These are phyloP conservation scores for Auriscalpium orientale DNA, from an alignment of 768 basidiomycete species.

Conservation along the genomic window DNA sequence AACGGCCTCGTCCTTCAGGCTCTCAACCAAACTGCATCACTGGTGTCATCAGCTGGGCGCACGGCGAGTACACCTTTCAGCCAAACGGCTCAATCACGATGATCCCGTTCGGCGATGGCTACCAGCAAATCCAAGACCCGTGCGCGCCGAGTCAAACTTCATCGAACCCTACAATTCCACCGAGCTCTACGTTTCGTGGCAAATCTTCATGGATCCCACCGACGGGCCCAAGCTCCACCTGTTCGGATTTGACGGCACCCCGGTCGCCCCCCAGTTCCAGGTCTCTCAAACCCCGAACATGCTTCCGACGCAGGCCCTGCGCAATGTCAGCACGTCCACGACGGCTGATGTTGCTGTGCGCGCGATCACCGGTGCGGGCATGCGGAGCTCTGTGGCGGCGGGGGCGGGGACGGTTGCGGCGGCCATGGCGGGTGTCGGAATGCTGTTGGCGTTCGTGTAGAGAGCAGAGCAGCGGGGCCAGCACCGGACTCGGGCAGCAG, in stretches of 20 bases:
- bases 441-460: not conserved
- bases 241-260: conserved; percentile 70
- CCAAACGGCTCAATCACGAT: conserved; percentile 77
- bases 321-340: conserved; percentile 31
- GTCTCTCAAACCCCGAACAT: conserved; percentile 73
- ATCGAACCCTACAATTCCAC: conserved; percentile 77
- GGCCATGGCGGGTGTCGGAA: not conserved
- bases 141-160: conserved; percentile 87
- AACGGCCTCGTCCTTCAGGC: conserved; percentile 34
- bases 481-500: too few relatives aligned
- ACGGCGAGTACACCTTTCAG: conserved; percentile 66
- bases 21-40: conserved; percentile 83
- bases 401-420: not conserved
- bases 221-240: conserved; percentile 66
- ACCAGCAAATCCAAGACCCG: conserved; percentile 90
- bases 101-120: conserved; percentile 76
- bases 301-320: conserved; percentile 66
- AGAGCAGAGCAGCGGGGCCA: not conserved
- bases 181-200: conserved; percentile 59
- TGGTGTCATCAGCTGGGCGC: conserved; percentile 83
- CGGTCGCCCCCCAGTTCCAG: conserved; percentile 63
- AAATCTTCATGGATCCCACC: conserved; percentile 59
- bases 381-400: not conserved
- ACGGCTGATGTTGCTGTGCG: not conserved
- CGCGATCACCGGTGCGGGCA: not conserved